Evolutionary conservation across 768 basidiomycete genomes (phyloP).

Genomic region (Podaxis carcinomalis): DNA sequence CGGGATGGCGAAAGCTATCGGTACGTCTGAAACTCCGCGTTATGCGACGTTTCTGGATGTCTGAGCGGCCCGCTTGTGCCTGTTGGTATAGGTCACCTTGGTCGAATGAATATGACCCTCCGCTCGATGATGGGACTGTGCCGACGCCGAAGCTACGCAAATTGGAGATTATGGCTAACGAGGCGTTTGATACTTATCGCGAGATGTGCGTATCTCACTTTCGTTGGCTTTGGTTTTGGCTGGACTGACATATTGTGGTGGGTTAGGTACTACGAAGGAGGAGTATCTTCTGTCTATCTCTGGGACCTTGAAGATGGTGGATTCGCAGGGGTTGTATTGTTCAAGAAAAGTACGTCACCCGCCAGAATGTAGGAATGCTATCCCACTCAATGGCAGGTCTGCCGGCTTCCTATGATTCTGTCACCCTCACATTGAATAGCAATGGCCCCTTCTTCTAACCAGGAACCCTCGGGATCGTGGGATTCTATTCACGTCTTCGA

Average conservation of each 20-base stretch:
- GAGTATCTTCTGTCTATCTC: conserved; percentile 92
- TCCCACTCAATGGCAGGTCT: background rate
- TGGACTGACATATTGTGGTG: conserved; percentile 31
- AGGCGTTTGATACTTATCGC: conserved; percentile 95
- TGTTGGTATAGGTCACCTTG: conserved; percentile 77
- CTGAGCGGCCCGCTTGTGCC: background rate
- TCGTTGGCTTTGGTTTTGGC: background rate
- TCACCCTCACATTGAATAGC: conserved; percentile 32
- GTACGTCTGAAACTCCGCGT: conserved; percentile 37
- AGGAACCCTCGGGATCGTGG: conserved; percentile 85
- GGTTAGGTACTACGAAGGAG: conserved; percentile 88
- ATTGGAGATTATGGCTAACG: conserved; percentile 89
- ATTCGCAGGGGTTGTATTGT: conserved; percentile 93
- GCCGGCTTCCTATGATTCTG: background rate
- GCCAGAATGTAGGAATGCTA: background rate
- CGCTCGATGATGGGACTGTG: conserved; percentile 81
- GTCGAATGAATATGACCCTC: conserved; percentile 96
- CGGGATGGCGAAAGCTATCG: conserved; percentile 88
- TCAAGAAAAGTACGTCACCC: conserved; percentile 80
- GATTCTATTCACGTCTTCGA: conserved; percentile 99
- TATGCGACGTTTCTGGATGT: background rate
- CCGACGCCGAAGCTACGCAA: conserved; percentile 84
- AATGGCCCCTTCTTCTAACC: conserved; percentile 49
- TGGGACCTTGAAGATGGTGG: conserved; percentile 98
- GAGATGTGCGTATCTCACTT: conserved; percentile 62